These are phyloP conservation scores for Aeschynomene evenia DNA, from an alignment of 306 rosid genomes.

Conservation along the genomic window DNA sequence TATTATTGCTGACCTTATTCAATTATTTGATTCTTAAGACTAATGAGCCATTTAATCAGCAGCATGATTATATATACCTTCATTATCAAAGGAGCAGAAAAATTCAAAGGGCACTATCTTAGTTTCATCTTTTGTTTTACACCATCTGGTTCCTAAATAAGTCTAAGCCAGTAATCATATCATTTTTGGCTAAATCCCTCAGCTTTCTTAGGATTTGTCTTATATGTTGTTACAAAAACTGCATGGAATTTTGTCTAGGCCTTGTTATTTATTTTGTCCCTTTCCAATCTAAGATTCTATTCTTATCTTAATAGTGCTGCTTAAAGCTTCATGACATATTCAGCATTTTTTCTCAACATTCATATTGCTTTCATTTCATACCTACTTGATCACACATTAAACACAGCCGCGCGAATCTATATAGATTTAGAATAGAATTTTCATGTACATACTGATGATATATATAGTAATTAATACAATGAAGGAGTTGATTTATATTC, in stretches of 20 bases:
- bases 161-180: constrained; percentile 14
- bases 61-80: neutral
- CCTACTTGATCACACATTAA: neutral
- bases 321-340: neutral
- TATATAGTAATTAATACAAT: no score
- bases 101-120: constrained; percentile 9
- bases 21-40: neutral
- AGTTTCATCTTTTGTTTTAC: neutral
- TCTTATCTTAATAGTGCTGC: constrained; percentile 13
- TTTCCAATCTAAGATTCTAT: neutral
- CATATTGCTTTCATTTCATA: neutral
- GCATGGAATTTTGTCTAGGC: constrained; percentile 6
- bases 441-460: no score
- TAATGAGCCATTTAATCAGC: neutral
- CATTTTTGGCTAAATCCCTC: neutral
- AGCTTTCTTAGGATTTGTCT: constrained; percentile 3
- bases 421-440: neutral
- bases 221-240: neutral
- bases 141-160: neutral
- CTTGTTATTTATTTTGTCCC: constrained; percentile 3
- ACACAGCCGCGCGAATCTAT: neutral
- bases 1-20: neutral
- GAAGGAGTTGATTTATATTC: no score
- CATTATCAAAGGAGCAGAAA: neutral
- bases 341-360: neutral